These are phyloP conservation scores for Nicotiana undulata DNA, from an alignment of 257 asterid genomes.

Conservation along the genomic window DNA sequence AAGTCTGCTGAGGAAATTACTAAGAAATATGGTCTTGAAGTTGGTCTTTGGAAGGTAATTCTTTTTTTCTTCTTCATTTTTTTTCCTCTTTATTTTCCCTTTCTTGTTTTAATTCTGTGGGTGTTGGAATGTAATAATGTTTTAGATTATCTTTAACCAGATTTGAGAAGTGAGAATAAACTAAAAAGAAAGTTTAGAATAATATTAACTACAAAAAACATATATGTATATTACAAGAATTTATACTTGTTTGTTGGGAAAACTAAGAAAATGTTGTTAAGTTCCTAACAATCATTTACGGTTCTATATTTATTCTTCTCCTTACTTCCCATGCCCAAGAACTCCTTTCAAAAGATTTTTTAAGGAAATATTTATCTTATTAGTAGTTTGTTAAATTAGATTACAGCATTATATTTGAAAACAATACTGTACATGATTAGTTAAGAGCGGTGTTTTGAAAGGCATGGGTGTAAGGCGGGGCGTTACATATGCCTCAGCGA, in stretches of 20 bases:
- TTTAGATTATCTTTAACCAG: neutral
- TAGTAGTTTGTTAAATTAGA: neutral
- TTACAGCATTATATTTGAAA: neutral
- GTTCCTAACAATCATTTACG: too few relatives aligned
- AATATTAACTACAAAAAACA: too few relatives aligned
- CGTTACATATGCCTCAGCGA: too few relatives aligned
- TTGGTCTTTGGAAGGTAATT: conserved; percentile 92
- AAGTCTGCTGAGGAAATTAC: conserved; percentile 66
- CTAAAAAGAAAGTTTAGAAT: too few relatives aligned
- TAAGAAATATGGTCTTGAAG: conserved; percentile 87
- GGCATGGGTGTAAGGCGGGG: too few relatives aligned
- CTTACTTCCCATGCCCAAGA: neutral
- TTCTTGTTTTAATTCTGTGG: neutral
- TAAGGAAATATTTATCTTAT: neutral
- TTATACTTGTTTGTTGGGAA: too few relatives aligned
- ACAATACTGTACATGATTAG: neutral
- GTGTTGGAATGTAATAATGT: neutral
- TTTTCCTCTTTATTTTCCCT: neutral
- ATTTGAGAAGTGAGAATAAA: too few relatives aligned
- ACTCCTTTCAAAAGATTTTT: neutral
- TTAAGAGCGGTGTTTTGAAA: too few relatives aligned
- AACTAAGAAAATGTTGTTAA: too few relatives aligned
- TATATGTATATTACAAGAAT: neutral
- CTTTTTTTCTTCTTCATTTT: neutral
- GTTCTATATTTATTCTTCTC: neutral